phyloP scores from a whole-genome alignment of 1,139 yeast species.

The Pichia sp. region DNA sequence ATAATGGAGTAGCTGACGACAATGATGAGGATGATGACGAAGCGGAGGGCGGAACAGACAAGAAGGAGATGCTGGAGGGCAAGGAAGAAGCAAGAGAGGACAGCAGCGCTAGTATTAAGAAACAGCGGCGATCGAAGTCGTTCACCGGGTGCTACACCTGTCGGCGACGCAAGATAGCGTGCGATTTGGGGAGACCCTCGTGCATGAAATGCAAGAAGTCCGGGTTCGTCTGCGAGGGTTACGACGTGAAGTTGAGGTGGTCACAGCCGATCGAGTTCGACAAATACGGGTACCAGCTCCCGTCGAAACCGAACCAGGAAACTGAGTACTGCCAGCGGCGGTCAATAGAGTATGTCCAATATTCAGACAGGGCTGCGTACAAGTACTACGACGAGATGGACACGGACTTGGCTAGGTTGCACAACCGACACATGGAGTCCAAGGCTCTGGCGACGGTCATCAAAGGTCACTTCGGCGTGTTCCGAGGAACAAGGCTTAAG shows the following conservation, averaged over 20 bases:
- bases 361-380: slow-evolving; percentile 57
- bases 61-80: not conserved
- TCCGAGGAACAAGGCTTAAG: slow-evolving; percentile 36
- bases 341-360: slow-evolving; percentile 67
- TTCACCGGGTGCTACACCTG: slow-evolving; percentile 62
- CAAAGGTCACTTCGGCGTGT: slow-evolving; percentile 83
- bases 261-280: slow-evolving; percentile 36
- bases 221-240: slow-evolving; percentile 71
- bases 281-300: slow-evolving; percentile 31
- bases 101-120: not conserved
- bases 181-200: slow-evolving; percentile 51
- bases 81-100: not conserved
- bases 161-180: slow-evolving; percentile 53
- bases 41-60: not conserved
- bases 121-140: slow-evolving; percentile 27
- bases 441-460: slow-evolving; percentile 49
- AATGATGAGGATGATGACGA: not conserved
- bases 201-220: slow-evolving; percentile 52
- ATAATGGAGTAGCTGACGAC: not conserved
- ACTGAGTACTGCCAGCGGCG: slow-evolving; percentile 61
- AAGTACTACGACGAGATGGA: slow-evolving; percentile 81
- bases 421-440: slow-evolving; percentile 42
- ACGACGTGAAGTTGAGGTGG: slow-evolving; percentile 79
- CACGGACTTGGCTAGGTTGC: slow-evolving; percentile 57
- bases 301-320: slow-evolving; percentile 33